Evolutionary conservation across 2,329 filamentous ascomycete species (phyloP).

Genomic region (Fusarium longipes): DNA sequence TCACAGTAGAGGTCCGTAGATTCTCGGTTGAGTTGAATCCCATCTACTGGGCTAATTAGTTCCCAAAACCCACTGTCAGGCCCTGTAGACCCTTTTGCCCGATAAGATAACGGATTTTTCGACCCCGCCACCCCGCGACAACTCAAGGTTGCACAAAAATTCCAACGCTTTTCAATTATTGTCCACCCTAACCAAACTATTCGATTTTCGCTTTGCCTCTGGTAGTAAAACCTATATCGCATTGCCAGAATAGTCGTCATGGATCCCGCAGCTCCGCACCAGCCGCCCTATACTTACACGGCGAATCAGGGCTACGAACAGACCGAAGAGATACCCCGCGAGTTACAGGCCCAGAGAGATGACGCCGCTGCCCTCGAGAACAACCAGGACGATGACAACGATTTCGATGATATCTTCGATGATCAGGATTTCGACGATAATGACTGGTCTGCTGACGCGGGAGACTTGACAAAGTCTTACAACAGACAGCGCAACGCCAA

Average conservation of each 20-base stretch:
- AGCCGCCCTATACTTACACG: conserved; percentile 59
- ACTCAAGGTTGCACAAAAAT: conserved; percentile 43
- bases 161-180: conserved; percentile 25
- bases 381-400: conserved; percentile 42
- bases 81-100: conserved; percentile 8
- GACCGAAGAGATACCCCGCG: conserved; percentile 51
- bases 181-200: conserved; percentile 4
- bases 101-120: conserved; percentile 43
- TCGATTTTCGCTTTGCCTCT: neutral
- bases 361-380: conserved; percentile 38
- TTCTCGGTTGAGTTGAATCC: neutral
- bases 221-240: neutral
- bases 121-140: conserved; percentile 35
- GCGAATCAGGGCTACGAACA: conserved; percentile 58
- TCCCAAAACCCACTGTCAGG: conserved; percentile 13
- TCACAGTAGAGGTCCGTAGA: neutral
- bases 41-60: neutral
- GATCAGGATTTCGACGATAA: conserved; percentile 72
- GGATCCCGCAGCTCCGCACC: conserved; percentile 55
- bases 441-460: conserved; percentile 67
- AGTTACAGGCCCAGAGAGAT: conserved; percentile 48
- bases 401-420: conserved; percentile 49
- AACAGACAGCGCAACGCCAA: conserved; percentile 83
- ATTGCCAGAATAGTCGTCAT: conserved; percentile 25
- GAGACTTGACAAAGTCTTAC: conserved; percentile 86